Conservation (phyloP, 2,329 filamentous ascomycete species). For the Escovopsis sp. region DNA sequence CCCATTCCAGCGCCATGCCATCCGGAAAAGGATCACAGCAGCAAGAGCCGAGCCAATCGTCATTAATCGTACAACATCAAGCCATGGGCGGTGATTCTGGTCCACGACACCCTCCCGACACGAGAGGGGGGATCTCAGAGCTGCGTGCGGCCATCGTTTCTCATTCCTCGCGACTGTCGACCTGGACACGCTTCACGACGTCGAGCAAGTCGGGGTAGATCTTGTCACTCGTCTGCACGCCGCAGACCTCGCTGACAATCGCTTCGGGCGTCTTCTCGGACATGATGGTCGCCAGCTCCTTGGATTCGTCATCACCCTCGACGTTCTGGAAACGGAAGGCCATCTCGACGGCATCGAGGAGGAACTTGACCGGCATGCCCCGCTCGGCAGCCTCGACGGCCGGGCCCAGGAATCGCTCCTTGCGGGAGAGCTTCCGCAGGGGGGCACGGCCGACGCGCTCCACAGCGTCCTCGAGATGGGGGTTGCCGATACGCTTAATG, state of each 20-base stretch:
- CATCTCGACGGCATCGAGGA: slow-evolving; percentile 79
- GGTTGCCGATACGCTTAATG: slow-evolving; percentile 84
- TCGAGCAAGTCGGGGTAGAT: slow-evolving; percentile 62
- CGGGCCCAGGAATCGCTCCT: slow-evolving; percentile 91
- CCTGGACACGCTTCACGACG: slow-evolving; percentile 73
- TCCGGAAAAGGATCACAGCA: slow-evolving; percentile 4
- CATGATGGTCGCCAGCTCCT: slow-evolving; percentile 74
- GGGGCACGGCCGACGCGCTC: slow-evolving; percentile 93
- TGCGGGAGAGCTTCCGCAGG: slow-evolving; percentile 81
- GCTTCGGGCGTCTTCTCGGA: slow-evolving; percentile 56
- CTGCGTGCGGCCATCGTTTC: slow-evolving; percentile 6
- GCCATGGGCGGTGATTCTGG: neutral
- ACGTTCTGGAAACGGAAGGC: slow-evolving; percentile 92
- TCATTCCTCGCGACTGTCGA: slow-evolving; percentile 35
- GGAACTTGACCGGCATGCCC: slow-evolving; percentile 54
- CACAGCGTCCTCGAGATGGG: slow-evolving; percentile 78
- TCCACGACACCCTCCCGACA: neutral
- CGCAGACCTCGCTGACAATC: slow-evolving; percentile 68
- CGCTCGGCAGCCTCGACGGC: slow-evolving; percentile 78
- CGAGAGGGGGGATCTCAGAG: neutral
- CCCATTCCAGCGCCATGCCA: slow-evolving; percentile 11
- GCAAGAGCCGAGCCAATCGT: slow-evolving; percentile 4
- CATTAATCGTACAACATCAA: slow-evolving; percentile 5
- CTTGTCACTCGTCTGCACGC: slow-evolving; percentile 61
- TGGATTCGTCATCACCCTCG: slow-evolving; percentile 78